A percentile compares a stretch with the other conserved stretches of the same genome.
Conservation (phyloP, 2,329 filamentous ascomycete species). For the Zalaria obscura region DNA sequence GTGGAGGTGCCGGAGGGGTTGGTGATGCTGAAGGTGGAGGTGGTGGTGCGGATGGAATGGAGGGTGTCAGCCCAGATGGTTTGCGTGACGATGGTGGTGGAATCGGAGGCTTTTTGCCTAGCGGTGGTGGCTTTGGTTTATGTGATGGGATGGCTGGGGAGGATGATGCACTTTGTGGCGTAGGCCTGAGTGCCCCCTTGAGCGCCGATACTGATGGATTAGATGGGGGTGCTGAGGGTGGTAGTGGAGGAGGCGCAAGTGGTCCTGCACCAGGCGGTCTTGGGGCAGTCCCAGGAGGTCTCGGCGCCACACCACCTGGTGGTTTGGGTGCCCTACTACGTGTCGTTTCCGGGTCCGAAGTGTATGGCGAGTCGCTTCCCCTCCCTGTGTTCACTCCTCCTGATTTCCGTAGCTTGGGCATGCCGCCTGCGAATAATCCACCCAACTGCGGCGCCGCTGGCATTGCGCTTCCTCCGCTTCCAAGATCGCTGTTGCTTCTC, state of each 20-base stretch:
- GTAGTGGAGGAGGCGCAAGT: slow-evolving; percentile 29
- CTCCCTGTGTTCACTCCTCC: slow-evolving; percentile 51
- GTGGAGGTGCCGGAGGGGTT: slow-evolving; percentile 37
- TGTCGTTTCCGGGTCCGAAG: slow-evolving; percentile 64
- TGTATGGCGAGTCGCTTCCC: slow-evolving; percentile 55
- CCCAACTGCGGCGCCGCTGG: slow-evolving; percentile 65
- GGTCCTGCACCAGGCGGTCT: slow-evolving; percentile 32
- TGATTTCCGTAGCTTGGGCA: slow-evolving; percentile 85
- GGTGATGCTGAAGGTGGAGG: slow-evolving; percentile 44
- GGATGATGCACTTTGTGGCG: slow-evolving; percentile 46
- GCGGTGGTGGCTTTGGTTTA: slow-evolving; percentile 58
- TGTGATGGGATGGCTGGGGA: slow-evolving; percentile 34
- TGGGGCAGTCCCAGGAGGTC: slow-evolving; percentile 23
- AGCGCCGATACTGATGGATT: slow-evolving; percentile 41
- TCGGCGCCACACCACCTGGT: slow-evolving; percentile 30
- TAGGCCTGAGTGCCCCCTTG: slow-evolving; percentile 35
- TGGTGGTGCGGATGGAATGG: slow-evolving; percentile 18
- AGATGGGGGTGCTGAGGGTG: slow-evolving; percentile 40
- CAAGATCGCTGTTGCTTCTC: slow-evolving; percentile 72
- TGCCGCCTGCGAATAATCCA: slow-evolving; percentile 83
- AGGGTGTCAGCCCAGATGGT: slow-evolving; percentile 33
- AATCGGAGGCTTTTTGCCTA: slow-evolving; percentile 58
- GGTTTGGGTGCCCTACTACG: slow-evolving; percentile 22
- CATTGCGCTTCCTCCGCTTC: slow-evolving; percentile 23
- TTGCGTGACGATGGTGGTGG: slow-evolving; percentile 44